phyloP scores from a whole-genome alignment of 257 asterid genomes.

The Vinca minor region DNA sequence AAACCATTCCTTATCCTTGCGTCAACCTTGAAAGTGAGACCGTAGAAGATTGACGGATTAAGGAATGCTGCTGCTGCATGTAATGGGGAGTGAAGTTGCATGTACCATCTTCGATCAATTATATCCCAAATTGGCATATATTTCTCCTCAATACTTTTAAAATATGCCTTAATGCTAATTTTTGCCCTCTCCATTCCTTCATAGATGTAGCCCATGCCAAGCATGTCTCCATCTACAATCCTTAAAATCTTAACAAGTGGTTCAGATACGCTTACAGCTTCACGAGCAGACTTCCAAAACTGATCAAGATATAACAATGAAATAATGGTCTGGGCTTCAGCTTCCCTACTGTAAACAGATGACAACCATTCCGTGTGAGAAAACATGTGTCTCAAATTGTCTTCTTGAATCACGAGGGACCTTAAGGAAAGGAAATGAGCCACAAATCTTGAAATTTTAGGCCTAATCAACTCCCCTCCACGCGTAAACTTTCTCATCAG shows the following conservation, averaged over 20 bases:
- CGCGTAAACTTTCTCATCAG: conserved; percentile 23
- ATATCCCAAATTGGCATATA: conserved; percentile 31
- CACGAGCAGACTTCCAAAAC: conserved; percentile 36
- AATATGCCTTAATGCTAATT: conserved; percentile 28
- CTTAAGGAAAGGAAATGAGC: conserved; percentile 30
- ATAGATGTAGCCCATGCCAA: conserved; percentile 38
- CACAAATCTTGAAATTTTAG: conserved; percentile 17
- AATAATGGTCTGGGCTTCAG: conserved; percentile 26
- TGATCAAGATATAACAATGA: conserved; percentile 21
- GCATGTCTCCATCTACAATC: conserved; percentile 37
- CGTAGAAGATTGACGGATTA: conserved; percentile 40
- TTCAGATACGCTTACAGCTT: conserved; percentile 29
- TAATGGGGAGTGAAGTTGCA: conserved; percentile 29
- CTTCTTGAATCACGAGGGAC: conserved; percentile 29
- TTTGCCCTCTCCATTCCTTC: conserved; percentile 41
- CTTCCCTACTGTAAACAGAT: conserved; percentile 15
- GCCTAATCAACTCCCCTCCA: conserved; percentile 31
- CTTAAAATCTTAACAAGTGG: conserved; percentile 33
- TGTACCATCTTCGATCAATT: conserved; percentile 38
- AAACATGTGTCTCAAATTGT: conserved; percentile 30
- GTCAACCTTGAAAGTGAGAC: conserved; percentile 26
- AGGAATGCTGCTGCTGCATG: conserved; percentile 40
- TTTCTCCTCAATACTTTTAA: conserved; percentile 29
- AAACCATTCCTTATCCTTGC: conserved; percentile 37
- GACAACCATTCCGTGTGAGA: conserved; percentile 29